These are phyloP conservation scores for Ceratocystis smalleyi DNA, from an alignment of 2,329 filamentous ascomycete species.

Conservation along the genomic window DNA sequence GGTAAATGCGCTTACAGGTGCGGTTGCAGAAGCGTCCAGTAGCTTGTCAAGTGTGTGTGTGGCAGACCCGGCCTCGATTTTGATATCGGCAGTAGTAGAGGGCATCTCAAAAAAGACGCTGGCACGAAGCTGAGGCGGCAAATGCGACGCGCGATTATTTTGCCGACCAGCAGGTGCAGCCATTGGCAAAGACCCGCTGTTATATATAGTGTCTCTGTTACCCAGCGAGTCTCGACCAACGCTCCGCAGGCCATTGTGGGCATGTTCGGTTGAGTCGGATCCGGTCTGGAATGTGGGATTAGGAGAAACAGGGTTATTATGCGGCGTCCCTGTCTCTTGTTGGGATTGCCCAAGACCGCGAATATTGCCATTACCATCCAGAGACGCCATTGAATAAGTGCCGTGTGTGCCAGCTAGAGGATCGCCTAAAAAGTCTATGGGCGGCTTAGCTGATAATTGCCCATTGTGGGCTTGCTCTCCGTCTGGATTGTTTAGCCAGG, in stretches of 20 bases:
- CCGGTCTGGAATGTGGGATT: conserved; percentile 12
- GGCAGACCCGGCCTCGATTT: conserved; percentile 63
- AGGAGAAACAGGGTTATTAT: neutral
- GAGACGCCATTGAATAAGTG: neutral
- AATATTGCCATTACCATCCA: conserved; percentile 6
- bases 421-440: conserved; percentile 14
- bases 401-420: conserved; percentile 1
- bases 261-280: conserved; percentile 10
- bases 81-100: conserved; percentile 34
- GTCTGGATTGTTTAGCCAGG: conserved; percentile 26
- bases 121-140: conserved; percentile 79
- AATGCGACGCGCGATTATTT: conserved; percentile 20
- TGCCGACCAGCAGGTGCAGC: conserved; percentile 10
- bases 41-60: conserved; percentile 82
- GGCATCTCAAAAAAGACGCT: conserved; percentile 76
- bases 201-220: neutral
- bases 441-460: conserved; percentile 7
- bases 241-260: neutral
- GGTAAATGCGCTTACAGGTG: conserved; percentile 81
- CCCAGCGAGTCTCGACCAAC: neutral
- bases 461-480: conserved; percentile 8
- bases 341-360: neutral
- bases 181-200: neutral
- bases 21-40: conserved; percentile 71
- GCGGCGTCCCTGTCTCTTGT: neutral